These are phyloP conservation scores for Suillus ampliporus DNA, from an alignment of 768 basidiomycete species.

Conservation along the genomic window DNA sequence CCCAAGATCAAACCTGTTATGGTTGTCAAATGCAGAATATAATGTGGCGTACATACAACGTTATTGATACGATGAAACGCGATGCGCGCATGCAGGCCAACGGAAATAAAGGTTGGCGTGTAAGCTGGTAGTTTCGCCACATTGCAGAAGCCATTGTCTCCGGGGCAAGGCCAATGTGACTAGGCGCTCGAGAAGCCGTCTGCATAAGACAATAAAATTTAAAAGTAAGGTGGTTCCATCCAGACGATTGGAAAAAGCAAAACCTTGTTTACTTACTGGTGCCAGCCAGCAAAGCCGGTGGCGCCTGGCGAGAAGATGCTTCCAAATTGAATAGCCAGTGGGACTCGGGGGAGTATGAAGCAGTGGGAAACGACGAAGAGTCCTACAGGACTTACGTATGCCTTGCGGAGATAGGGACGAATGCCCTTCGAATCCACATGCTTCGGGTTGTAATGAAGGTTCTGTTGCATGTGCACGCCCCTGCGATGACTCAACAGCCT, in stretches of 20 bases:
- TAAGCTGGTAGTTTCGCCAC: slow-evolving; percentile 2
- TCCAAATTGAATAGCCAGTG: slow-evolving; percentile 9
- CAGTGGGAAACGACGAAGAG: slow-evolving; percentile 11
- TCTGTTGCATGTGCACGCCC: slow-evolving; percentile 14
- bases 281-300: slow-evolving; percentile 2
- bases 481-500: slow-evolving; percentile 11
- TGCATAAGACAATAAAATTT: not conserved
- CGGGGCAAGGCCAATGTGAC: not conserved
- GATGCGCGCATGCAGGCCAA: not conserved
- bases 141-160: not conserved
- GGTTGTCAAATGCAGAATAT: not conserved
- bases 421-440: slow-evolving; percentile 15
- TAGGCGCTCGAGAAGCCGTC: not conserved
- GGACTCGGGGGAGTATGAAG: not conserved
- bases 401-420: slow-evolving; percentile 18
- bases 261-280: slow-evolving; percentile 14
- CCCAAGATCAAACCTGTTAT: not conserved
- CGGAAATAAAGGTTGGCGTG: slow-evolving; percentile 7
- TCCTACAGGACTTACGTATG: slow-evolving; percentile 1
- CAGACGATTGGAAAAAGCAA: slow-evolving; percentile 15
- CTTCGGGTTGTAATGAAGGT: slow-evolving; percentile 7
- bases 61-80: not conserved
- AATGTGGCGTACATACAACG: not conserved
- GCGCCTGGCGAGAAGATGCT: not conserved
- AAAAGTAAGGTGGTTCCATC: not conserved